Percentiles rank a stretch among this genome's conserved stretches.
Conservation (phyloP, 2,329 filamentous ascomycete species). For the Mariannaea sp. region DNA sequence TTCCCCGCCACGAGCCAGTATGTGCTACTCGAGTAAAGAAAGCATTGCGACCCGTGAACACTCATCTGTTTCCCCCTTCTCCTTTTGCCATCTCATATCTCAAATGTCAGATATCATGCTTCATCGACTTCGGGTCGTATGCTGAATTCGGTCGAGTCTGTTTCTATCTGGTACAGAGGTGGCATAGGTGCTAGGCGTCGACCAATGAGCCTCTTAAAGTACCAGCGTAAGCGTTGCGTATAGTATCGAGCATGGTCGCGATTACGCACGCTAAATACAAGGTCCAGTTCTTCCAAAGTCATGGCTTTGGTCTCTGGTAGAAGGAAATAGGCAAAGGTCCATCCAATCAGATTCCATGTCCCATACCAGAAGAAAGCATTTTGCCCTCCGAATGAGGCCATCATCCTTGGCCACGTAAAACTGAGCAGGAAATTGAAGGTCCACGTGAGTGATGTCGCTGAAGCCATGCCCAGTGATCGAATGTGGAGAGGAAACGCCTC, state of each 20-base stretch:
- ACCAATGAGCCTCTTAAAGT: constrained; percentile 10
- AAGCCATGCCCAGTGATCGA: constrained; percentile 45
- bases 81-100: neutral
- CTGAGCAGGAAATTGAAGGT: constrained; percentile 41
- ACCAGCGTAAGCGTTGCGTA: constrained; percentile 21
- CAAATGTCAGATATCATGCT: neutral
- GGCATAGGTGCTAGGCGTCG: constrained; percentile 18
- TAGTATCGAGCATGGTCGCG: constrained; percentile 49
- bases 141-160: constrained; percentile 33
- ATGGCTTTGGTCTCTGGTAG: constrained; percentile 57
- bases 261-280: constrained; percentile 51
- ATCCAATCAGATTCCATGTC: constrained; percentile 51
- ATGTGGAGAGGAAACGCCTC: constrained; percentile 46
- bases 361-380: constrained; percentile 52
- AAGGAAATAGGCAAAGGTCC: constrained; percentile 54
- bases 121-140: constrained; percentile 47
- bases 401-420: constrained; percentile 42
- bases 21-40: too few species aligned
- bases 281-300: constrained; percentile 56
- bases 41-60: neutral
- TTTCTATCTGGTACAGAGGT: constrained; percentile 24
- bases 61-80: neutral
- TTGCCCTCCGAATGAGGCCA: constrained; percentile 33
- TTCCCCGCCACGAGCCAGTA: too few species aligned
- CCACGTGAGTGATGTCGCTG: constrained; percentile 45